Conservation (phyloP, 148 eudicot species). For the Rhododendron mucronatum region DNA sequence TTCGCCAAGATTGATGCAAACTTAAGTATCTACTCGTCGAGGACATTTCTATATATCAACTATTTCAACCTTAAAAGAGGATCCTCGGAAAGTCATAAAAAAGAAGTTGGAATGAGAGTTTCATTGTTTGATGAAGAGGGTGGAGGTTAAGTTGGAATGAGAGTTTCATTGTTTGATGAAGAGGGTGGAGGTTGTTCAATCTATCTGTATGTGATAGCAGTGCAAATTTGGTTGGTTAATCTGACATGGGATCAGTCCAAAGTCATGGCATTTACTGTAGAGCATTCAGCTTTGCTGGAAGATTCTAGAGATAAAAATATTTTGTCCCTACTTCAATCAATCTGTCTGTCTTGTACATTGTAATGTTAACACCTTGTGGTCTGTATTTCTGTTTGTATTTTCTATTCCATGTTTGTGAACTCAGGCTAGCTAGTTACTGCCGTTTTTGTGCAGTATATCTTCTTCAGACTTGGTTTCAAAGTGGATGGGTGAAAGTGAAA, state of each 20-base stretch:
- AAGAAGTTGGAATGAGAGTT: neutral
- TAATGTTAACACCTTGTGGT: neutral
- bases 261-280: neutral
- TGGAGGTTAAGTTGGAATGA: neutral
- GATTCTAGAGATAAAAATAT: neutral
- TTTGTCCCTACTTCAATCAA: neutral
- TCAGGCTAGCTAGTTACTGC: constrained; percentile 41
- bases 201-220: neutral
- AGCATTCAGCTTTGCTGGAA: neutral
- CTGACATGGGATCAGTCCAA: neutral
- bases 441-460: constrained; percentile 62
- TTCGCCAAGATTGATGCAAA: neutral
- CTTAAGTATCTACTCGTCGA: neutral
- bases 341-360: neutral
- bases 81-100: neutral
- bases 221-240: neutral
- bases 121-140: neutral
- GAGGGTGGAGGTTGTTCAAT: neutral
- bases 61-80: neutral
- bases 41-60: neutral
- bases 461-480: constrained; percentile 97
- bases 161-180: neutral
- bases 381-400: neutral
- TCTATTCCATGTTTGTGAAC: constrained; percentile 13
- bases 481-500: constrained; percentile 99